Evolutionary conservation across 2,329 filamentous ascomycete species (phyloP).

Genomic region (Myriosclerotinia curreyana): DNA sequence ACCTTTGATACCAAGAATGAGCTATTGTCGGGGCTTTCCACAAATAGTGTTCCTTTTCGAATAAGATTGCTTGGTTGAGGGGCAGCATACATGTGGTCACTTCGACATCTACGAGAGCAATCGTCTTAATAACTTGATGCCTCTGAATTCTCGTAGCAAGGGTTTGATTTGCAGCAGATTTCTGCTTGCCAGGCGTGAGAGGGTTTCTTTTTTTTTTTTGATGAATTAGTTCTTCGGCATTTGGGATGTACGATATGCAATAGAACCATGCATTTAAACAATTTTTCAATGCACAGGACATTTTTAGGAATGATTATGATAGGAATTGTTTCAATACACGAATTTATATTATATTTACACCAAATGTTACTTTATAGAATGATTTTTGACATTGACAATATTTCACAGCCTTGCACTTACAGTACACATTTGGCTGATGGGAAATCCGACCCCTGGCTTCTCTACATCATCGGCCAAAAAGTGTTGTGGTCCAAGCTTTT

Average conservation of each 20-base stretch:
- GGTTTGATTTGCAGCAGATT: conserved; percentile 32
- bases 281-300: conserved; percentile 12
- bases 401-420: conserved; percentile 25
- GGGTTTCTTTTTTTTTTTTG: conserved; percentile 26
- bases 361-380: not conserved
- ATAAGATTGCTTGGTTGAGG: conserved; percentile 28
- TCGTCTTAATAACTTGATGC: conserved; percentile 40
- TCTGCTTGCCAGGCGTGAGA: conserved; percentile 38
- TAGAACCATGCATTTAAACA: conserved; percentile 35
- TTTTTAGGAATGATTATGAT: not conserved
- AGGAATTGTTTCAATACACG: not conserved
- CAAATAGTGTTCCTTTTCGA: conserved; percentile 28
- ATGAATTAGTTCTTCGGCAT: conserved; percentile 38
- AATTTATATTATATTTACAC: not conserved
- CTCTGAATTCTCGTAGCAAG: conserved; percentile 34
- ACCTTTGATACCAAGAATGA: conserved; percentile 25
- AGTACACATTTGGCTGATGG: conserved; percentile 16
- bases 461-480: conserved; percentile 23
- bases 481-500: conserved; percentile 21
- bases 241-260: conserved; percentile 41
- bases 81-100: conserved; percentile 30
- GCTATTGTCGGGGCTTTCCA: conserved; percentile 25
- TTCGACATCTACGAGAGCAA: conserved; percentile 32
- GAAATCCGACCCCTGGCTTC: conserved; percentile 9
- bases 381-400: not conserved